These are phyloP conservation scores for Xylariaceae sp. DNA, from an alignment of 2,329 filamentous ascomycete species.

Conservation along the genomic window DNA sequence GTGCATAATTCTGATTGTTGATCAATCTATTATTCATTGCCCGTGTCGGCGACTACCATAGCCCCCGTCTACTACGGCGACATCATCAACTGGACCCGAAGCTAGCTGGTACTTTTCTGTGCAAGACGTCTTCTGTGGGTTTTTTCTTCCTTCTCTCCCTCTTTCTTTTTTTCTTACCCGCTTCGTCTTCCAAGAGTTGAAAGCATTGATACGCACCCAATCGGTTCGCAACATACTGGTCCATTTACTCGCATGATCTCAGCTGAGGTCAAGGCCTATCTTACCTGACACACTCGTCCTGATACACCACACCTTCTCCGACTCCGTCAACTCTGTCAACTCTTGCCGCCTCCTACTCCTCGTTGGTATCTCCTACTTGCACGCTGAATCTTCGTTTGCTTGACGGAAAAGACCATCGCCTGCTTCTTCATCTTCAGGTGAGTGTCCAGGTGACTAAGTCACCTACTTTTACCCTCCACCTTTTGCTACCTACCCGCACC, in stretches of 20 bases:
- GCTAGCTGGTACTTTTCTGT: not conserved
- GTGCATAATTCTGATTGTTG: constrained; percentile 19
- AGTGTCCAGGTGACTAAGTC: not conserved
- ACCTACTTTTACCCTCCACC: not conserved
- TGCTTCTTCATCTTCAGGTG: not conserved
- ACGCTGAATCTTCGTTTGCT: not conserved
- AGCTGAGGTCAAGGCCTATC: not conserved
- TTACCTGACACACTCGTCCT: not conserved
- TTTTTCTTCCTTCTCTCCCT: not conserved
- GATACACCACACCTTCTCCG: not conserved
- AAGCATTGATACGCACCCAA: not conserved
- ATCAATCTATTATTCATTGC: constrained; percentile 18
- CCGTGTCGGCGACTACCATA: not conserved
- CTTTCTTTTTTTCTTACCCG: not conserved
- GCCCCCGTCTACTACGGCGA: not conserved
- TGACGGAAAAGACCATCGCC: not conserved
- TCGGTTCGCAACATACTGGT: not conserved
- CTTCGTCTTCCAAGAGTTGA: not conserved
- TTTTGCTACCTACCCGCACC: not conserved
- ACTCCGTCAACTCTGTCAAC: not conserved
- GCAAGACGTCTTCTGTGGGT: not conserved
- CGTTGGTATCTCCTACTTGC: not conserved
- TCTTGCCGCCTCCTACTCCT: not conserved
- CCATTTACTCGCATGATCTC: not conserved
- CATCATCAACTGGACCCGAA: not conserved